Base-by-base conservation (phyloP, 2,329 filamentous ascomycete genomes). In the Albifimbria verrucaria region DNA sequence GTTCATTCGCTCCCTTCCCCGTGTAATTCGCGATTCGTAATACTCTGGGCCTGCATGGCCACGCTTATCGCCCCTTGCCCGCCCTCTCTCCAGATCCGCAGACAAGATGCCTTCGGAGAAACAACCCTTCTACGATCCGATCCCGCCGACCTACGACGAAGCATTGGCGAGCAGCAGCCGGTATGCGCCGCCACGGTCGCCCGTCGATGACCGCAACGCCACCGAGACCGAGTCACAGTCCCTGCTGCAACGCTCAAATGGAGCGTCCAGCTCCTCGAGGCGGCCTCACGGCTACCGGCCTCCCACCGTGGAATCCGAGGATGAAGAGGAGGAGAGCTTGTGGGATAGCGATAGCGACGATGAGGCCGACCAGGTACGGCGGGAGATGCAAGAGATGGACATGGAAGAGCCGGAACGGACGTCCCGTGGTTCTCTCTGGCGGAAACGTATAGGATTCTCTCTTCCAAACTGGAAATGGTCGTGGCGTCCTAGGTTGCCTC, bases 301-400 rank as follows among this genome's bases (percentile, higher is more conserved):
- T 36, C 92, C 93, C 1, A 92, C 89, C 1, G 92, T 93, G 57
- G 89, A 94, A 70, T 79, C 75, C 2, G 92, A 91, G 53, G 87
- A 86, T 55, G 32, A n/a, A n/a, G n/a, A n/a, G n/a, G 87, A 92
- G 57, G 79, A 78, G 54, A 77, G 77, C 59, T 65, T 77, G 23
- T 75, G 82, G 71, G 70, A 79, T 75, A 75, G 69, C 72, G 74
- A 77, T 24, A 73, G 70, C 21, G 75, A 75, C 11, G 74, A 75
- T 48, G 80, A 89, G 59, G 83, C 83, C 36, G 83, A 82, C 26
- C 83, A 86, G 57, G 80, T 94, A 62, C 85, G 90, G 57, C 82
- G 88, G 59, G 90, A 94, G 72, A 87, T 97, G 75, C 85, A 95
- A 66, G 89, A 97, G 79, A 86, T 96, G 80, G 91, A 95, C 61